Evolutionary conservation across 768 basidiomycete species (phyloP).

Genomic region (Suillus plorans): DNA sequence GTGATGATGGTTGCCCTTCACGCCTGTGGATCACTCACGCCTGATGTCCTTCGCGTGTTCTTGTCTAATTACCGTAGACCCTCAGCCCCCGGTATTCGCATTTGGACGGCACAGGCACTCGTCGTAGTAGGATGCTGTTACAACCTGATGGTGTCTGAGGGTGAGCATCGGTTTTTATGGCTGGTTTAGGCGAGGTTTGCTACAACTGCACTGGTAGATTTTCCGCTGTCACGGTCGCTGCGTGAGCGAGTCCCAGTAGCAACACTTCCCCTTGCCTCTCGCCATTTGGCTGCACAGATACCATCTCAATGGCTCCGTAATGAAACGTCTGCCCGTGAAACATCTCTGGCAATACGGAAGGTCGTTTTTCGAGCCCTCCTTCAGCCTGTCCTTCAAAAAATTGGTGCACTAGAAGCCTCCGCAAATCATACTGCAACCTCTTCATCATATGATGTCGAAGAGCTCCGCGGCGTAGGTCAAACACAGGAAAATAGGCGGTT

Average conservation of each 20-base stretch:
- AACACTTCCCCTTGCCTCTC: conserved; percentile 38
- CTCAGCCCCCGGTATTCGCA: conserved; percentile 5
- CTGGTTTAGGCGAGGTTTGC: conserved; percentile 7
- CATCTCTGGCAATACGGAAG: conserved; percentile 60
- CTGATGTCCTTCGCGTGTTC: conserved; percentile 61
- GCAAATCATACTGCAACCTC: not conserved
- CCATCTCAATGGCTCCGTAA: conserved; percentile 60
- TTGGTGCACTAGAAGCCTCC: not conserved
- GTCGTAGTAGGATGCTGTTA: conserved; percentile 80
- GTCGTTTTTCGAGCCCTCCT: conserved; percentile 72
- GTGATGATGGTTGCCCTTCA: conserved; percentile 70
- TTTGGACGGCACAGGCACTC: conserved; percentile 53
- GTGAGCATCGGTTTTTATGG: conserved; percentile 23
- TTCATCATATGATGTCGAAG: conserved; percentile 3
- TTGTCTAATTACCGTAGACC: conserved; percentile 25
- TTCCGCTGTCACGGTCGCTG: conserved; percentile 46
- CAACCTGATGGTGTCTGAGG: conserved; percentile 59
- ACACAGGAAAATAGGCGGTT: conserved; percentile 45
- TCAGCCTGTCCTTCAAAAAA: conserved; percentile 29
- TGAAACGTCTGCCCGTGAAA: conserved; percentile 30
- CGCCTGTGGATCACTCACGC: conserved; percentile 73
- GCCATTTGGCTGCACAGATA: conserved; percentile 72
- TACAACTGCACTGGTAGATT: conserved; percentile 39
- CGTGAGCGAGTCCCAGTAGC: conserved; percentile 16
- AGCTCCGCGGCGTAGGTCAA: conserved; percentile 33